Evolutionary conservation across 2,329 filamentous ascomycete genomes (phyloP).

Genomic region (Fusarium chlamydosporum): DNA sequence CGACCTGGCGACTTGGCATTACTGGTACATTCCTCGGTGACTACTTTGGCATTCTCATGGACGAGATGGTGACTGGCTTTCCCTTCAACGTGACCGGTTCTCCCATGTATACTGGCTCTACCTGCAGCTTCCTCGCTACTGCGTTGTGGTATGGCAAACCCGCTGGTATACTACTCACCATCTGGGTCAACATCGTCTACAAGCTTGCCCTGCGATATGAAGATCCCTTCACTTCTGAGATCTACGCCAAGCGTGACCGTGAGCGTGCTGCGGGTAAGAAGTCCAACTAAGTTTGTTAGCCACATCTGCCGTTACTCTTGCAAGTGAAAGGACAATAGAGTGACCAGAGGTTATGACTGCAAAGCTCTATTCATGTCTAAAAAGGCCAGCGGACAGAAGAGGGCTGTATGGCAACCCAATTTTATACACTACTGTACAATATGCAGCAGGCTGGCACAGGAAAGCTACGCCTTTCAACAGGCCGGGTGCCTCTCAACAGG

Average conservation of each 20-base stretch:
- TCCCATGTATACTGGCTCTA: slow-evolving; percentile 97
- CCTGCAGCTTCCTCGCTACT: slow-evolving; percentile 90
- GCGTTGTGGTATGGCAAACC: slow-evolving; percentile 89
- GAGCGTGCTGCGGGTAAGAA: slow-evolving; percentile 70
- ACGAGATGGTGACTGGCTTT: slow-evolving; percentile 92
- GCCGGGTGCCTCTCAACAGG: slow-evolving; percentile 51
- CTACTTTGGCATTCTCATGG: slow-evolving; percentile 99
- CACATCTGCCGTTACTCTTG: slow-evolving; percentile 8
- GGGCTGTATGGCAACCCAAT: slow-evolving; percentile 16
- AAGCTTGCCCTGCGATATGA: slow-evolving; percentile 85
- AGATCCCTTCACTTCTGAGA: slow-evolving; percentile 93
- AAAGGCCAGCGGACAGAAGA: not conserved
- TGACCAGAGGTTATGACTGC: not conserved
- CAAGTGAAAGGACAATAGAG: slow-evolving; percentile 27
- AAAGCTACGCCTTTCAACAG: slow-evolving; percentile 51
- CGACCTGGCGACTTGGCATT: slow-evolving; percentile 92
- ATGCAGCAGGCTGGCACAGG: slow-evolving; percentile 40
- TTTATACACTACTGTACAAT: slow-evolving; percentile 30
- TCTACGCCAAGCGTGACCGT: slow-evolving; percentile 87
- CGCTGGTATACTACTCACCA: slow-evolving; percentile 83
- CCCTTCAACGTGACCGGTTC: slow-evolving; percentile 92
- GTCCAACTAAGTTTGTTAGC: slow-evolving; percentile 57
- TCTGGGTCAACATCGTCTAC: slow-evolving; percentile 82
- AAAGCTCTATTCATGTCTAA: slow-evolving; percentile 1
- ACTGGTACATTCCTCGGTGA: slow-evolving; percentile 97